These are phyloP conservation scores for Croton laevigatus DNA, from an alignment of 441 rosid genomes.

Conservation along the genomic window DNA sequence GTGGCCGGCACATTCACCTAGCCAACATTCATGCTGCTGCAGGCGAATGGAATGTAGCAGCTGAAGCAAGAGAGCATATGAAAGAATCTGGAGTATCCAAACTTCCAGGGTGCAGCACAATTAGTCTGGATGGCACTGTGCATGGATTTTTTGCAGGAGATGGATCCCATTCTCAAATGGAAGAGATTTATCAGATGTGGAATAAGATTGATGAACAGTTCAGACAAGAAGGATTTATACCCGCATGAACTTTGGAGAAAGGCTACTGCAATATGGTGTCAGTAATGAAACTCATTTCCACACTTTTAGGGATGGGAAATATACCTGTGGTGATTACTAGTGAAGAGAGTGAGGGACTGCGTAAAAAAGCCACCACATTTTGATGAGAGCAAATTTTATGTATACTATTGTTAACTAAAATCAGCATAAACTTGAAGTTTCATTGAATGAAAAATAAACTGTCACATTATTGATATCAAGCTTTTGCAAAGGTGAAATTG, in stretches of 20 bases:
- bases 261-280: constrained; percentile 66
- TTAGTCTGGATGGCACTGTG: constrained; percentile 51
- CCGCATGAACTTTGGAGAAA: constrained; percentile 7
- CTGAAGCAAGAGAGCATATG: constrained; percentile 55
- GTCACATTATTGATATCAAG: constrained; percentile 13
- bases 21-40: constrained; percentile 72
- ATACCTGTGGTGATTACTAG: constrained; percentile 69
- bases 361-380: not conserved
- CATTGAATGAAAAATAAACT: not conserved
- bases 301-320: constrained; percentile 52
- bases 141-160: constrained; percentile 70
- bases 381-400: not conserved
- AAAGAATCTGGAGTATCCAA: constrained; percentile 50
- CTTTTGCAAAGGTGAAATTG: not conserved
- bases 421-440: not conserved
- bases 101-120: constrained; percentile 63
- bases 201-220: constrained; percentile 44
- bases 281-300: constrained; percentile 70
- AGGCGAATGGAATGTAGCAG: constrained; percentile 65
- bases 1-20: constrained; percentile 63
- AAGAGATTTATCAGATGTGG: constrained; percentile 43
- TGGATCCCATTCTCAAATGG: constrained; percentile 49
- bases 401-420: not conserved
- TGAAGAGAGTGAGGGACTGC: constrained; percentile 18
- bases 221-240: constrained; percentile 48